Conservation (phyloP, 192 early-diverging fungal species). For the Podila verticillata region DNA sequence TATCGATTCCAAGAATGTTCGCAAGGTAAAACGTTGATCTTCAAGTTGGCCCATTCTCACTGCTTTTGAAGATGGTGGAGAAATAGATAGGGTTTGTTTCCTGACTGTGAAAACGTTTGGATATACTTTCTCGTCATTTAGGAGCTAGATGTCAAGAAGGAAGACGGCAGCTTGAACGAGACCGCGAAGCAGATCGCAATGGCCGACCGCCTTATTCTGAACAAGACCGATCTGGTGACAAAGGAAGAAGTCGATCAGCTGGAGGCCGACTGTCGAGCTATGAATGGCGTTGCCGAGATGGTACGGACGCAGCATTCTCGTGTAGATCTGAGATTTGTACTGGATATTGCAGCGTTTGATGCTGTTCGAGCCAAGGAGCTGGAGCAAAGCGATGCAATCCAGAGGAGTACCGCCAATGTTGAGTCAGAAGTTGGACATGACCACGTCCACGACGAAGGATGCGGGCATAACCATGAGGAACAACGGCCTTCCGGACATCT, state of each 20-base stretch:
- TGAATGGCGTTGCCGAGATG: slow-evolving; percentile 48
- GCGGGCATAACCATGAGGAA: slow-evolving; percentile 13
- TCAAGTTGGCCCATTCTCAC: background rate
- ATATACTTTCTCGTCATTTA: slow-evolving; percentile 6
- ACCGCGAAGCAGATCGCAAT: slow-evolving; percentile 85
- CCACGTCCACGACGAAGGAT: slow-evolving; percentile 32
- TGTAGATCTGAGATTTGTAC: slow-evolving; percentile 59
- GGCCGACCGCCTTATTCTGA: slow-evolving; percentile 88
- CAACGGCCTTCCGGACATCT: slow-evolving; percentile 16
- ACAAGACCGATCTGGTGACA: slow-evolving; percentile 84
- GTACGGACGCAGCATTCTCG: slow-evolving; percentile 38
- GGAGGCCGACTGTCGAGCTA: slow-evolving; percentile 46
- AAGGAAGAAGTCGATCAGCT: slow-evolving; percentile 49
- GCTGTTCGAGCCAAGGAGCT: slow-evolving; percentile 45
- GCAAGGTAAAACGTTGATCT: slow-evolving; percentile 43
- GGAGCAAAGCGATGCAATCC: slow-evolving; percentile 15
- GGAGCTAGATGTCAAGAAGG: slow-evolving; percentile 59
- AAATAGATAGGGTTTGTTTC: background rate
- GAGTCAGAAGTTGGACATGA: background rate
- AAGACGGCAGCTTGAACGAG: slow-evolving; percentile 77
- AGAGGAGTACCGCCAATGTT: slow-evolving; percentile 1
- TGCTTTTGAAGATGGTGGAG: background rate
- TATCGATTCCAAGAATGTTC: slow-evolving; percentile 81
- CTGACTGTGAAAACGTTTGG: slow-evolving; percentile 4
- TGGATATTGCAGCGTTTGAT: slow-evolving; percentile 62